Evolutionary conservation across 2,329 filamentous ascomycete genomes (phyloP), one percentile per base, ranked within the genome.

Genomic region (Talaromyces albobiverticillius): DNA sequence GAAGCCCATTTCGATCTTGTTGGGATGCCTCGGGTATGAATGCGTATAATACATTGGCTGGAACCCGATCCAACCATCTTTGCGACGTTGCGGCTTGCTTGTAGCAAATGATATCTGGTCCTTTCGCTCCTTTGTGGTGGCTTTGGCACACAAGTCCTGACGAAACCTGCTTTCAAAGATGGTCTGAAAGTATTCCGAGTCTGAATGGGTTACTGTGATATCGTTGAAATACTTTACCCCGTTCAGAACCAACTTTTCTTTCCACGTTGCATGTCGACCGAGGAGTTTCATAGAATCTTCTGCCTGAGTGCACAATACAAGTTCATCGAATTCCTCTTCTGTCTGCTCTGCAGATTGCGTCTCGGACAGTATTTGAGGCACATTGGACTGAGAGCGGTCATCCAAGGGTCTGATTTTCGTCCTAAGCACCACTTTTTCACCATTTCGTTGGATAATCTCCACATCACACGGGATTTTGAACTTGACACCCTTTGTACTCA

Each of bases 181-280:
- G 32, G 75, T 76, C 46, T 78, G 75, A 72, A 85, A 83, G 67
- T 85, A 85, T 18, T 75, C 69, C 13, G 71, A 68, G 60, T 85
- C 82, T 56, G 74, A 78, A 61, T 85, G 82, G 2, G 81, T 85
- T 60, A 85, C 77, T 18, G 82, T 85, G 58, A 85, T 79, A 62
- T 85, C 82, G 71, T 85, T 79, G 55, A 77, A 80, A 67, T 84
- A 85, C 56, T 83, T 83, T 9, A 87, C 87, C 14, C 84, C 82
- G n/a, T 86, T 85, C 0, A 92, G 80, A 9, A 93, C 82, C 41
- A 80, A 78, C 46, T 76, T 82, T 66, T 92, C 87, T 36, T 79
- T 76, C 74, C 81, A 83, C 10, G 73, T 79, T 10, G 81, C 76
- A 22, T 77, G 78, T 14, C 72, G 69, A 41, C 72, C 71, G 2